Conservation (phyloP, 164 flowering plant genomes). For the Warburgia ugandensis region DNA sequence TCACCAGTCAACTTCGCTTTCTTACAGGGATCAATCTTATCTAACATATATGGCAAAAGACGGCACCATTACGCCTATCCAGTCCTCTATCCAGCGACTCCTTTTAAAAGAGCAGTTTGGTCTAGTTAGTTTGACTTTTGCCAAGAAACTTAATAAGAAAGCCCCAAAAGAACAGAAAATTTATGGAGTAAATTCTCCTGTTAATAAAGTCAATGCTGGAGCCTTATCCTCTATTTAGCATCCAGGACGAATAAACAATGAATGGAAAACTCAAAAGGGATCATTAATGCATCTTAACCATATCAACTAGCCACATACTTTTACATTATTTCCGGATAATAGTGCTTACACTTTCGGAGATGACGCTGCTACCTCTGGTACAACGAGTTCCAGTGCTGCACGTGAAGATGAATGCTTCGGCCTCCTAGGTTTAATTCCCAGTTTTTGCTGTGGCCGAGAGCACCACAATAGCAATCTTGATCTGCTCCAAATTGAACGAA, state of each 20-base stretch:
- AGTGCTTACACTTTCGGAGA: conserved; percentile 44
- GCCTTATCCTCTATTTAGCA: no score
- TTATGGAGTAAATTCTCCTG: no score
- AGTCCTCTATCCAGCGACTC: no score
- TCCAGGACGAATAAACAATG: no score
- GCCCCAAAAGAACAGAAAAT: no score
- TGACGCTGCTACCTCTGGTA: conserved; percentile 41
- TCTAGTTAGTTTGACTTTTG: conserved; percentile 12
- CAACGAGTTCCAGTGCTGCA: conserved; percentile 58
- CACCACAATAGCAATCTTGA: conserved; percentile 97
- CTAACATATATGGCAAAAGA: no score
- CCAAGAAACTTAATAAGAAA: no score
- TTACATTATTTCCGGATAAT: conserved; percentile 27
- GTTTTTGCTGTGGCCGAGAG: conserved; percentile 63
- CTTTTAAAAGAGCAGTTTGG: neutral
- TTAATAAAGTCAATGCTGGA: no score
- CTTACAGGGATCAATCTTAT: no score
- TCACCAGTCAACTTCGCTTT: no score
- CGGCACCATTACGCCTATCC: no score
- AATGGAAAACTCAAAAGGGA: no score
- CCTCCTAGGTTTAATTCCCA: conserved; percentile 81
- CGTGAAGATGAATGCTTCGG: conserved; percentile 60
- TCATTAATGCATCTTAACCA: neutral
- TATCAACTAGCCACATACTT: conserved; percentile 4
- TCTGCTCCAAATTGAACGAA: conserved; percentile 99